Evolutionary conservation across 2,329 filamentous ascomycete species (phyloP).

Genomic region (Fusarium austroafricanum): DNA sequence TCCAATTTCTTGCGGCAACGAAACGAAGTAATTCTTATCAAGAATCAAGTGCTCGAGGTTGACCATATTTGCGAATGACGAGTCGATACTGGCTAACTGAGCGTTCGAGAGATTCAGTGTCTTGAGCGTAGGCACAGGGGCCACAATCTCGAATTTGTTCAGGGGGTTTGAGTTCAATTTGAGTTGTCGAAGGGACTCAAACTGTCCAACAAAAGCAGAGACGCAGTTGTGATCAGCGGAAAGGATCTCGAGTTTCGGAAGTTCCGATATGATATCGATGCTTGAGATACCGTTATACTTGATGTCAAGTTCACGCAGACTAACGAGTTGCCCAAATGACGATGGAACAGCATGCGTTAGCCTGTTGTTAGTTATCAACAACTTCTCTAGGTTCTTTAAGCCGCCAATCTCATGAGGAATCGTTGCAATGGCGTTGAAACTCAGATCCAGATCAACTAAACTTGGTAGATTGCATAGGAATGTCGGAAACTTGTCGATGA

Average conservation of each 20-base stretch:
- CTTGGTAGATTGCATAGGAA: slow-evolving; percentile 86
- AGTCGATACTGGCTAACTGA: slow-evolving; percentile 90
- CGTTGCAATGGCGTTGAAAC: slow-evolving; percentile 89
- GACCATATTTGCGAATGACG: slow-evolving; percentile 86
- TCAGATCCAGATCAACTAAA: slow-evolving; percentile 92
- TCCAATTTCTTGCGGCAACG: slow-evolving; percentile 86
- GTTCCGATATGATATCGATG: slow-evolving; percentile 85
- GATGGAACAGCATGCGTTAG: slow-evolving; percentile 79
- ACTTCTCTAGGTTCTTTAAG: slow-evolving; percentile 82
- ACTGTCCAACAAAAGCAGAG: slow-evolving; percentile 89
- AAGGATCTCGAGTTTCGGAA: slow-evolving; percentile 88
- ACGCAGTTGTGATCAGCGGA: slow-evolving; percentile 94
- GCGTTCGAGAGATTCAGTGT: slow-evolving; percentile 90
- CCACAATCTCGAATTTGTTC: slow-evolving; percentile 88
- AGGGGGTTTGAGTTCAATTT: slow-evolving; percentile 95
- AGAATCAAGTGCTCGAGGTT: slow-evolving; percentile 89
- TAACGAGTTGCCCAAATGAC: slow-evolving; percentile 78
- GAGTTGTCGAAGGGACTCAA: slow-evolving; percentile 83
- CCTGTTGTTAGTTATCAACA: slow-evolving; percentile 96
- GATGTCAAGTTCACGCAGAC: slow-evolving; percentile 89
- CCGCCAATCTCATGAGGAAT: slow-evolving; percentile 83
- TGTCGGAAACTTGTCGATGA: slow-evolving; percentile 83
- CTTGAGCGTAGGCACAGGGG: slow-evolving; percentile 82
- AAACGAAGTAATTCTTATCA: slow-evolving; percentile 96
- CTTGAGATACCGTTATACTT: slow-evolving; percentile 91